Percentiles rank a stretch among this genome's conserved stretches.
These are phyloP conservation scores for Tolypocladium cylindrosporum DNA, from an alignment of 2,329 filamentous ascomycete genomes.

Conservation along the genomic window DNA sequence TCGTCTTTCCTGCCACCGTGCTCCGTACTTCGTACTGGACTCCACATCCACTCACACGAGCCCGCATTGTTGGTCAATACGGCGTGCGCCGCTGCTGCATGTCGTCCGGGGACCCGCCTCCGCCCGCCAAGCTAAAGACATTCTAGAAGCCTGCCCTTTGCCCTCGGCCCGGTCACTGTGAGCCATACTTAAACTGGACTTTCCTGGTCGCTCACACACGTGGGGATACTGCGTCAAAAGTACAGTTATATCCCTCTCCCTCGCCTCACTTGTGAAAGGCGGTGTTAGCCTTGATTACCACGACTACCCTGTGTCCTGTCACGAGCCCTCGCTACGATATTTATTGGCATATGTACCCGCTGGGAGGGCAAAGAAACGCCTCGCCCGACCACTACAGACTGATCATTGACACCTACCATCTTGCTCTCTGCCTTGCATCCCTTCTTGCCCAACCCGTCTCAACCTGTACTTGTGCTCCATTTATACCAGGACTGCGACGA, in stretches of 20 bases:
- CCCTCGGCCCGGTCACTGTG: not conserved
- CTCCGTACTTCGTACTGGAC: not conserved
- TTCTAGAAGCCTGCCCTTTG: not conserved
- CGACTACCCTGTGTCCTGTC: not conserved
- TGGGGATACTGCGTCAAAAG: not conserved
- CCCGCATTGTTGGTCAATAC: not conserved
- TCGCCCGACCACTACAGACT: not conserved
- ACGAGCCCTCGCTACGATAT: not conserved
- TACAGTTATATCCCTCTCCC: not conserved
- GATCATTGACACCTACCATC: not conserved
- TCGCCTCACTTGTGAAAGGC: not conserved
- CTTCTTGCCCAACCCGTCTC: not conserved
- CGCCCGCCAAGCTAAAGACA: not conserved
- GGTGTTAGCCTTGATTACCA: not conserved
- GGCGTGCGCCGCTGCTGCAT: not conserved
- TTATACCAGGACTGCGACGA: not conserved
- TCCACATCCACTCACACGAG: not conserved
- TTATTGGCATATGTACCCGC: not conserved
- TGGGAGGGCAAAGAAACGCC: not conserved
- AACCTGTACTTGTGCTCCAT: not conserved
- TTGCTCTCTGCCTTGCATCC: not conserved
- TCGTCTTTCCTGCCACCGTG: not conserved
- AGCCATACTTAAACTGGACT: not conserved
- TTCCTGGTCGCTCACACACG: not conserved
- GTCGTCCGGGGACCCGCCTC: conserved; percentile 1